phyloP scores from a whole-genome alignment of 2,329 filamentous ascomycete genomes.

The Xylariales sp. region DNA sequence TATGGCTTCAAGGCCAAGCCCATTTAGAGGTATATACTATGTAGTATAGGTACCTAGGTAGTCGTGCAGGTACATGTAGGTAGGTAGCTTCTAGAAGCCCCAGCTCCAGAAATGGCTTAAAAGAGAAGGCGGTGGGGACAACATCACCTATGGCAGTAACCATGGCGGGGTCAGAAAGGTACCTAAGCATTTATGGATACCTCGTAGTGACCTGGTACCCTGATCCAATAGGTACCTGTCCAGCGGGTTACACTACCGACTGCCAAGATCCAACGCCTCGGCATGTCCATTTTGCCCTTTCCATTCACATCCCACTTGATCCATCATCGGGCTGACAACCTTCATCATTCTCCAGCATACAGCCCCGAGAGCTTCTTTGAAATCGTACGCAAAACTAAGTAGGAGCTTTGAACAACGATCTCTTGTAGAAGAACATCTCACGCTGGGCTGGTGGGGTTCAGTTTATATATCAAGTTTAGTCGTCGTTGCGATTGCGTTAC shows the following conservation, averaged over 20 bases:
- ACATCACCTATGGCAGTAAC: neutral
- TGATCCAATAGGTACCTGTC: neutral
- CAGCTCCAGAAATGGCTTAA: neutral
- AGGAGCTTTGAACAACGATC: neutral
- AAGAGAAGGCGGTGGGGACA: conserved; percentile 18
- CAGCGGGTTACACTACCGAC: neutral
- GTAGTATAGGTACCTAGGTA: no score
- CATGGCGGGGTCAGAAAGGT: conserved; percentile 15
- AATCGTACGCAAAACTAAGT: neutral
- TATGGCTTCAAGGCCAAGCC: no score
- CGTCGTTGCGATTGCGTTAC: conserved; percentile 9
- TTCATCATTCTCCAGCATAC: neutral
- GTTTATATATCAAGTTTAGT: neutral
- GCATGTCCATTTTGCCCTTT: conserved; percentile 17
- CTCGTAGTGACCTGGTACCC: neutral
- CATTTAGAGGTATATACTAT: no score
- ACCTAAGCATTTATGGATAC: neutral
- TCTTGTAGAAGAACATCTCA: conserved; percentile 1
- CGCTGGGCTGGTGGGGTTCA: conserved; percentile 24
- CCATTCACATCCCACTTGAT: conserved; percentile 18
- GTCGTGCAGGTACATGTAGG: no score
- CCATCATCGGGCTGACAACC: conserved; percentile 2
- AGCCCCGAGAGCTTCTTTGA: neutral
- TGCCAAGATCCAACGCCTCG: conserved; percentile 34
- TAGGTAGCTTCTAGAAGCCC: no score